phyloP scores from a whole-genome alignment of 768 basidiomycete genomes.

The Suillus paluster region DNA sequence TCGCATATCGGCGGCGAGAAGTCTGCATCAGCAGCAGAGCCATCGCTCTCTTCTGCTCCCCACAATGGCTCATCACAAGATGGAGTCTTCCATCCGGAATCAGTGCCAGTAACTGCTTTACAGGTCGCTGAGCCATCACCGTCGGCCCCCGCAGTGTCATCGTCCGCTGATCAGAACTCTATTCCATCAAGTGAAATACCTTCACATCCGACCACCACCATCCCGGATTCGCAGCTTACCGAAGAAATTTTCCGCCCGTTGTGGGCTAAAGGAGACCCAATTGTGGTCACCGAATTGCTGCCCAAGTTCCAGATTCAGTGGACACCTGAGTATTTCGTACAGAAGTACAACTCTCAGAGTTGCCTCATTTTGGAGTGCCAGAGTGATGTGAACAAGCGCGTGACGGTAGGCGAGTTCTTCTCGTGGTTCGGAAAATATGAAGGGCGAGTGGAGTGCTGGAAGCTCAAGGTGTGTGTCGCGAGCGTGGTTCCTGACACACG shows the following conservation, averaged over 20 bases:
- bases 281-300: slow-evolving; percentile 74
- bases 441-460: slow-evolving; percentile 62
- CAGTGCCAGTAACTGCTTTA: not conserved
- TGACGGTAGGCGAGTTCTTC: slow-evolving; percentile 83
- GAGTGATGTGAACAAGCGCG: slow-evolving; percentile 61
- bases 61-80: not conserved
- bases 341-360: slow-evolving; percentile 62
- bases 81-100: not conserved
- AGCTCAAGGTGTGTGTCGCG: slow-evolving; percentile 66
- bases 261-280: slow-evolving; percentile 77
- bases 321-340: slow-evolving; percentile 83
- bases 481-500: not conserved
- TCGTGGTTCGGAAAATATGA: slow-evolving; percentile 71
- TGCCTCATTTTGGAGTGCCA: slow-evolving; percentile 86
- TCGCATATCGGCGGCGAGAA: not conserved
- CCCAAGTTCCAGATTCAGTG: slow-evolving; percentile 70
- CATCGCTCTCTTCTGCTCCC: not conserved
- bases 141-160: slow-evolving; percentile 12
- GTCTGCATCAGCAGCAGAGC: not conserved
- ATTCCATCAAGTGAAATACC: slow-evolving; percentile 42
- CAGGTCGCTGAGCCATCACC: not conserved
- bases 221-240: slow-evolving; percentile 53
- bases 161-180: slow-evolving; percentile 10
- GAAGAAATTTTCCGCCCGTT: slow-evolving; percentile 64
- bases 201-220: slow-evolving; percentile 49